Base-by-base conservation (phyloP, 352 stramenopile genomes). In the Phytophthora hibernalis region DNA sequence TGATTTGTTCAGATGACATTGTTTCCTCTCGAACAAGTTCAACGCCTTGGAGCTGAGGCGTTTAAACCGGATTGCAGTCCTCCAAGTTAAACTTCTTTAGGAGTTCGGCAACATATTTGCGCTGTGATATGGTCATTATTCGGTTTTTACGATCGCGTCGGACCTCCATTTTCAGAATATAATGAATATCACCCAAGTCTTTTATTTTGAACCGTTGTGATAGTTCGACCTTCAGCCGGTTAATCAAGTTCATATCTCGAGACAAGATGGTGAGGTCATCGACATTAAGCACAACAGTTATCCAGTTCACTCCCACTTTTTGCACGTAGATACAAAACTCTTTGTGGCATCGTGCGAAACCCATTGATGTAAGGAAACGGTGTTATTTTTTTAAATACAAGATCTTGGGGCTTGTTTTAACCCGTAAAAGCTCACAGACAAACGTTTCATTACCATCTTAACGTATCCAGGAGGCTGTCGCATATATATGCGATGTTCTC, bases 181-280 rank as follows among this genome's bases (percentile, higher is more conserved):
- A 59, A 13, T 53, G 47, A 13, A 57, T 56, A n/a, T 45, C 37
- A 5, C 56, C 45, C 11, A 55, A 30, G n/a, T 56, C 45, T 21
- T 78, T 72, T 61, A 78, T 74, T 49, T 72, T 72, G 28, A 78
- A 74, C 16, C 56, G 30, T 52, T 20, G 40, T 40, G 60, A 74
- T 20, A 78, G 28, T 37, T 78, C 60, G 0, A 18, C 12, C 26
- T 72, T 71, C 3, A 74, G 2, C 3, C 64, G 43, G 8, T 66
- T 49, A 5, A 78, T 67, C 21, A 64, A 48, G 26, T 15, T 21
- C 42, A 54, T 54, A 18, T 21, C 22, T 47, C 52, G 52, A 6
- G 54, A 53, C 54, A 53, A 22, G 4, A 61, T 53, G 11, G 54
- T 53, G 9, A 61, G 13, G 28, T 72, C 60, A 54, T 74, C 65